These are phyloP conservation scores for Mangifera indica DNA, from an alignment of 345 rosid species.

Conservation along the genomic window DNA sequence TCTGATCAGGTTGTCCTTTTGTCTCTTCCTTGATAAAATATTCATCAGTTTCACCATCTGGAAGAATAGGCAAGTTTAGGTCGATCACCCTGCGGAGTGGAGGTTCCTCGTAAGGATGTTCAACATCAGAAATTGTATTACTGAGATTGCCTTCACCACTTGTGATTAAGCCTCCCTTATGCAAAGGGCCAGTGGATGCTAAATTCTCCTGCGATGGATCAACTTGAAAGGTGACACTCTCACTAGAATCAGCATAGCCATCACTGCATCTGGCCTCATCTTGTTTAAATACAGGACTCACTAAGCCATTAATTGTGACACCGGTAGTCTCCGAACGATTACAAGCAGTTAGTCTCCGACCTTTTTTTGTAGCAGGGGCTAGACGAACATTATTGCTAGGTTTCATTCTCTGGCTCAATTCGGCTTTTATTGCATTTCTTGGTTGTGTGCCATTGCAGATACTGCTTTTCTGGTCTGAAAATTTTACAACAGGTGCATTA, in stretches of 20 bases:
- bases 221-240: conserved; percentile 11
- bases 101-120: conserved; percentile 25
- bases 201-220: conserved; percentile 29
- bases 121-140: conserved; percentile 18
- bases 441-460: conserved; percentile 15
- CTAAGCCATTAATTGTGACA: conserved; percentile 1
- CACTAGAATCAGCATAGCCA: conserved; percentile 18
- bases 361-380: conserved; percentile 28
- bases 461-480: conserved; percentile 19
- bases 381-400: conserved; percentile 20
- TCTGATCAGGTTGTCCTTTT: conserved; percentile 11
- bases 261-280: conserved; percentile 19
- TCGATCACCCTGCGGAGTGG: conserved; percentile 38
- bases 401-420: conserved; percentile 21
- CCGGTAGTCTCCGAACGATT: conserved; percentile 19
- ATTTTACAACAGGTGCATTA: conserved; percentile 18
- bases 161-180: conserved; percentile 19
- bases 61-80: conserved; percentile 47
- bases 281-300: conserved; percentile 22
- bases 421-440: conserved; percentile 23
- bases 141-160: conserved; percentile 27
- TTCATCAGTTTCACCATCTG: conserved; percentile 36
- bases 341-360: conserved; percentile 25
- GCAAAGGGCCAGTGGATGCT: conserved; percentile 34
- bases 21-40: conserved; percentile 16